Evolutionary conservation across 139 green algal genomes (phyloP).

Genomic region (Chlorokybus atmophyticus): DNA sequence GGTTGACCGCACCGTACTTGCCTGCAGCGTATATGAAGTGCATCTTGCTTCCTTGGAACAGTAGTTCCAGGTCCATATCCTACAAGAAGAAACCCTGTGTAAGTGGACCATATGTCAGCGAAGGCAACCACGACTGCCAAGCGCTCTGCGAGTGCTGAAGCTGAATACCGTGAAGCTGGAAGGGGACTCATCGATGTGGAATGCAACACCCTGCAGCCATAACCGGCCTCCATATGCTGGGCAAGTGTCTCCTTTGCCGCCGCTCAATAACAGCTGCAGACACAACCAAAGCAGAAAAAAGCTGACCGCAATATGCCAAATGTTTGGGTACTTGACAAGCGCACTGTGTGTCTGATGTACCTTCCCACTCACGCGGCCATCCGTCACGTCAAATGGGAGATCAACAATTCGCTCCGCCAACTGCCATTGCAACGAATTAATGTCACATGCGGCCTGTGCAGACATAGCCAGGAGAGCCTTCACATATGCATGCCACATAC

Average conservation of each 20-base stretch:
- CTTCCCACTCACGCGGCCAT: conserved; percentile 51
- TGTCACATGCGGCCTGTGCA: too few relatives aligned
- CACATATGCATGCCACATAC: neutral
- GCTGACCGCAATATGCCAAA: conserved; percentile 46
- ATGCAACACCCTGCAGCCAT: conserved; percentile 30
- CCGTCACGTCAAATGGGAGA: conserved; percentile 77
- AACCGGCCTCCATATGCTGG: conserved; percentile 12
- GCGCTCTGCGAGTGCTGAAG: neutral
- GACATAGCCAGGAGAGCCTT: too few relatives aligned
- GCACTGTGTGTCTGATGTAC: too few relatives aligned
- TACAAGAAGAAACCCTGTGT: conserved; percentile 3
- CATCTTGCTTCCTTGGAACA: conserved; percentile 77
- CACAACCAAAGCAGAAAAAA: conserved; percentile 64
- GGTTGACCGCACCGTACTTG: conserved; percentile 54
- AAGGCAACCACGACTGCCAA: neutral
- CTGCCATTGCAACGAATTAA: conserved; percentile 69
- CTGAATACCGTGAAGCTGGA: conserved; percentile 56
- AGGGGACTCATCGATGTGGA: conserved; percentile 91
- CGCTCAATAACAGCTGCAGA: conserved; percentile 7
- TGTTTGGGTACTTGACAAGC: conserved; percentile 35
- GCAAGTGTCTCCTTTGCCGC: conserved; percentile 9
- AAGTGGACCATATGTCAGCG: conserved; percentile 1
- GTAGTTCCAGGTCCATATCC: conserved; percentile 56
- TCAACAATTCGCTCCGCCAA: conserved; percentile 72
- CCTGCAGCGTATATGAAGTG: conserved; percentile 79